These are phyloP conservation scores for Kazachstania sp. DNA, from an alignment of 1,139 yeast species.

Conservation along the genomic window DNA sequence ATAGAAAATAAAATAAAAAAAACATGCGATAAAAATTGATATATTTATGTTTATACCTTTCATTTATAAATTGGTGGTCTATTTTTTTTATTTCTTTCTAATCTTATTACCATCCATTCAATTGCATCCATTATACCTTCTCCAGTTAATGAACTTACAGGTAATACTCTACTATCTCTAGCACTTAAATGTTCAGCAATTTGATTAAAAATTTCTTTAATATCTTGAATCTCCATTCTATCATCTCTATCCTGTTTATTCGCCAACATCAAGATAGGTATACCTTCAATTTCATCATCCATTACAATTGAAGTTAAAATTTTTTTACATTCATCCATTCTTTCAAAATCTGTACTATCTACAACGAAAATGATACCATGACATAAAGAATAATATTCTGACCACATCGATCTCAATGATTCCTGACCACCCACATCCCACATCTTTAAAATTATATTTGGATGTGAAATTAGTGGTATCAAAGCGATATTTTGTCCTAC, in stretches of 20 bases:
- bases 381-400: constrained; percentile 71
- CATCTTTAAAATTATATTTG: constrained; percentile 55
- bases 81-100: constrained; percentile 65
- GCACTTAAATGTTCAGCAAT: constrained; percentile 80
- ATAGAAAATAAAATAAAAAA: no score
- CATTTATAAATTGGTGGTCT: constrained; percentile 50
- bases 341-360: constrained; percentile 76
- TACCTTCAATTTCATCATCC: constrained; percentile 56
- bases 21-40: no score
- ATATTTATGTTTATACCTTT: no score
- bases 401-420: constrained; percentile 75
- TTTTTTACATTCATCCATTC: constrained; percentile 78
- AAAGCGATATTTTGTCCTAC: constrained; percentile 67
- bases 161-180: constrained; percentile 80
- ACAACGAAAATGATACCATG: constrained; percentile 90
- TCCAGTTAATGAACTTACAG: constrained; percentile 80
- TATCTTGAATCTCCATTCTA: constrained; percentile 67
- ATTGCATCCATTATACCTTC: constrained; percentile 81
- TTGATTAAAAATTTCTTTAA: constrained; percentile 73
- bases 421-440: constrained; percentile 98
- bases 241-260: constrained; percentile 89
- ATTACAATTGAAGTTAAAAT: constrained; percentile 32
- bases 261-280: constrained; percentile 89
- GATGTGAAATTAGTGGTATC: constrained; percentile 39
- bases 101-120: constrained; percentile 76